phyloP scores from a whole-genome alignment of 306 rosid species.

The Vigna nakashimae region DNA sequence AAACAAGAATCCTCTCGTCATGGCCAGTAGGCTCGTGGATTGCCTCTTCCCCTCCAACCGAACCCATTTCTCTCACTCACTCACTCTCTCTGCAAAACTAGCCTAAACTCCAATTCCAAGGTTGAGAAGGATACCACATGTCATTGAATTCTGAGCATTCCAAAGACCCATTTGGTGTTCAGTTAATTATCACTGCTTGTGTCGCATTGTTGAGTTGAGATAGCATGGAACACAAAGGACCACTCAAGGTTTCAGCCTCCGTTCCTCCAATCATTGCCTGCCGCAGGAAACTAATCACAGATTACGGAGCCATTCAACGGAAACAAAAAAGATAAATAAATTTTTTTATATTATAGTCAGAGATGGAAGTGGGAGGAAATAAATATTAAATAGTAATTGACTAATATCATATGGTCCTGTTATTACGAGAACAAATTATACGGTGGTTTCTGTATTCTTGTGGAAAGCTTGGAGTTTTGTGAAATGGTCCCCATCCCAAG shows the following conservation, averaged over 20 bases:
- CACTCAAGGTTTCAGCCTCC: slow-evolving; percentile 57
- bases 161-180: slow-evolving; percentile 32
- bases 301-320: slow-evolving; percentile 46
- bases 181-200: slow-evolving; percentile 41
- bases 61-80: slow-evolving; percentile 61
- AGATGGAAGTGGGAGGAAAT: slow-evolving; percentile 48
- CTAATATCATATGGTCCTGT: slow-evolving; percentile 43
- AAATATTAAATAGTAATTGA: slow-evolving; percentile 38
- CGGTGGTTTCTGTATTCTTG: slow-evolving; percentile 60
- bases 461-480: slow-evolving; percentile 67
- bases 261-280: slow-evolving; percentile 72
- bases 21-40: slow-evolving; percentile 50
- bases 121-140: slow-evolving; percentile 43
- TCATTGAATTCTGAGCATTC: slow-evolving; percentile 42
- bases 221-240: slow-evolving; percentile 51
- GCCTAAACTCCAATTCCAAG: slow-evolving; percentile 49
- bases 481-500: slow-evolving; percentile 65
- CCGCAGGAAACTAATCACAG: slow-evolving; percentile 67
- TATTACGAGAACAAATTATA: slow-evolving; percentile 41
- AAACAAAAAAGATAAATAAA: slow-evolving; percentile 32
- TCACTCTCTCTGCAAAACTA: slow-evolving; percentile 13
- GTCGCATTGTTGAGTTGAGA: slow-evolving; percentile 51
- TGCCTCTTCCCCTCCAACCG: slow-evolving; percentile 72
- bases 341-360: slow-evolving; percentile 36
- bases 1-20: slow-evolving; percentile 80